Evolutionary conservation across 2,329 filamentous ascomycete species (phyloP).

Genomic region (Chalaropsis thielavioides): DNA sequence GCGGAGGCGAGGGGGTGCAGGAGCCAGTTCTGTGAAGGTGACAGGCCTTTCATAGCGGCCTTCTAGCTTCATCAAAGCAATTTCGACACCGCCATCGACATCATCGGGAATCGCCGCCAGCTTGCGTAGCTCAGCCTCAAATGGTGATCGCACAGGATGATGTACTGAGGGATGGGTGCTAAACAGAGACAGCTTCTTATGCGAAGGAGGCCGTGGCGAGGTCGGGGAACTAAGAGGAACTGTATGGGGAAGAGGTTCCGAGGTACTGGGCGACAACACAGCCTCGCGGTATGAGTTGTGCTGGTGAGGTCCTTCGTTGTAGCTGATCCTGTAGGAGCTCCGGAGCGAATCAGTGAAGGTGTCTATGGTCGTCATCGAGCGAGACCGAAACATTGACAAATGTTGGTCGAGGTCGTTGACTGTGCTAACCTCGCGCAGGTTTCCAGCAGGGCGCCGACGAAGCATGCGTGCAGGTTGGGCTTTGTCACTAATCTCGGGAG

Average conservation of each 20-base stretch:
- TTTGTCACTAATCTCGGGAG: conserved; percentile 20
- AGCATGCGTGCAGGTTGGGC: conserved; percentile 47
- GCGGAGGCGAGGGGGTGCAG: conserved; percentile 9
- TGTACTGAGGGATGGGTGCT: conserved; percentile 50
- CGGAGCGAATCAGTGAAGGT: conserved; percentile 47
- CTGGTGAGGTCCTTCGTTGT: conserved; percentile 21
- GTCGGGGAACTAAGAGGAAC: conserved; percentile 41
- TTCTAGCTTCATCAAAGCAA: conserved; percentile 82
- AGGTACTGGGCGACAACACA: conserved; percentile 30
- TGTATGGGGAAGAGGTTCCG: conserved; percentile 28
- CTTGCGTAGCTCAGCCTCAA: conserved; percentile 76
- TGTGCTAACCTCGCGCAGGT: conserved; percentile 54
- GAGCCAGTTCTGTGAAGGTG: neutral
- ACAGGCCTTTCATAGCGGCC: conserved; percentile 53
- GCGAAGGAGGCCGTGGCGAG: conserved; percentile 24
- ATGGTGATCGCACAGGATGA: conserved; percentile 51
- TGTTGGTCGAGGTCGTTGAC: conserved; percentile 42
- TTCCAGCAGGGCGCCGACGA: conserved; percentile 58
- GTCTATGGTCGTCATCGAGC: conserved; percentile 43
- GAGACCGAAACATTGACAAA: conserved; percentile 23
- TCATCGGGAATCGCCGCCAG: conserved; percentile 82
- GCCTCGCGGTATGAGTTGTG: conserved; percentile 28
- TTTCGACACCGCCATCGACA: conserved; percentile 72
- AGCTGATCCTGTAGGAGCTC: conserved; percentile 36
- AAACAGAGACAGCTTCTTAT: conserved; percentile 37